Evolutionary conservation across 768 basidiomycete genomes (phyloP), one percentile per base, ranked within the genome.

Genomic region (Sporobolomyces phaffii): DNA sequence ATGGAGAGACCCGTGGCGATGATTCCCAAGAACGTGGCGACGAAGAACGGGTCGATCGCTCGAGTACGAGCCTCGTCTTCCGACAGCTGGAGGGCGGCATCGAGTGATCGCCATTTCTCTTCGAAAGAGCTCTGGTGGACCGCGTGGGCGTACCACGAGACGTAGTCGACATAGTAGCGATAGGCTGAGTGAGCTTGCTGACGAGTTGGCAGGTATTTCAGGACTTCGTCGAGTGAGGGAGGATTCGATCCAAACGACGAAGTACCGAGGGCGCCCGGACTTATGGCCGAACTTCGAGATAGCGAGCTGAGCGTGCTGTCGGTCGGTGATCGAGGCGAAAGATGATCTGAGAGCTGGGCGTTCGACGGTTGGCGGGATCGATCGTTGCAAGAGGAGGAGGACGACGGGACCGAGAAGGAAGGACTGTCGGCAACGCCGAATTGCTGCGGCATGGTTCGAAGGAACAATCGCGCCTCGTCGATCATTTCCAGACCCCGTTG

Each of bases 21-120:
- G 10, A 69, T 41, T 34, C 68, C 68, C 34, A 69, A 59, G 59
- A 45, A 60, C 14, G 68, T 60, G 8, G 68, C 51, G 62, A 69
- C 40, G 59, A 69, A 69, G 62, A 69, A 69, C 11, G 68, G 68
- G 62, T 69, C 68, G 62, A 69, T 61, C 7, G 51, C 52, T 11
- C 54, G 53, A 31, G n/a, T 34, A 13, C 62, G 58, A 13, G 41
- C 29, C 36, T 60, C 62, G 14, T 61, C 68, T 58, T 64, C 62
- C 13, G 47, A 24, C 13, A 64, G 24, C 31, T 36, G 29, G n/a
- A 69, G 62, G 9, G 67, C 67, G 1, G 50, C 50, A 5, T 54
- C 31, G 41, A 69, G 68, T 3, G 31, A 11, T 1, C 31, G 26
- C 62, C 62, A 69, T 24, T 69, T 44, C 26, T n/a, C 47, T 28